phyloP scores from a whole-genome alignment of 805 yeast genomes.

The Grigorovia yakushimaensis region DNA sequence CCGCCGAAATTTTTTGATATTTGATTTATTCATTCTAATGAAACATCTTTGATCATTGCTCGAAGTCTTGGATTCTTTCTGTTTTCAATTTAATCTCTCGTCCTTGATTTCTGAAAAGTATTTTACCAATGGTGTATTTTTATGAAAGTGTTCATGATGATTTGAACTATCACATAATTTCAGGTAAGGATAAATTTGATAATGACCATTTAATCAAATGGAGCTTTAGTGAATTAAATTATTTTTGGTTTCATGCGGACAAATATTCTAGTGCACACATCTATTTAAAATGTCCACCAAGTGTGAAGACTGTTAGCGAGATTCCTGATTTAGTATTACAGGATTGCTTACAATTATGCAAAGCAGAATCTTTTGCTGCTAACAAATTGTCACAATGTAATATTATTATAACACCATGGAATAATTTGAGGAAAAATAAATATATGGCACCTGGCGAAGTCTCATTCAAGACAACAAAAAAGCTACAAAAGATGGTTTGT shows the following conservation, averaged over 20 bases:
- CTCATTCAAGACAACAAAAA: conserved; percentile 51
- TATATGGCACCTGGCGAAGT: conserved; percentile 76
- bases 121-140: conserved; percentile 21
- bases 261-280: conserved; percentile 70
- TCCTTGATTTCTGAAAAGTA: too few species aligned
- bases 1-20: background rate
- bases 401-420: conserved; percentile 65
- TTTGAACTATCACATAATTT: conserved; percentile 22
- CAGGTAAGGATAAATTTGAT: conserved; percentile 71
- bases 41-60: background rate
- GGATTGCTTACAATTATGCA: conserved; percentile 62
- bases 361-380: conserved; percentile 69
- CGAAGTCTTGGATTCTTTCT: too few species aligned
- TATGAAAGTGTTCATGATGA: conserved; percentile 17
- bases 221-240: conserved; percentile 48
- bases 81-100: too few species aligned
- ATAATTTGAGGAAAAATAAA: conserved; percentile 54
- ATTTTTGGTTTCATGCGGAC: conserved; percentile 74
- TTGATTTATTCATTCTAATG: too few species aligned
- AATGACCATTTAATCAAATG: conserved; percentile 52
- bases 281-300: conserved; percentile 46
- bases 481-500: conserved; percentile 44
- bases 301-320: conserved; percentile 36
- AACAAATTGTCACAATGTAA: conserved; percentile 59
- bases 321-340: conserved; percentile 44